Evolutionary conservation across 164 flowering plant genomes (phyloP), one percentile per base, ranked within the genome.

Genomic region (Malania oleifera): DNA sequence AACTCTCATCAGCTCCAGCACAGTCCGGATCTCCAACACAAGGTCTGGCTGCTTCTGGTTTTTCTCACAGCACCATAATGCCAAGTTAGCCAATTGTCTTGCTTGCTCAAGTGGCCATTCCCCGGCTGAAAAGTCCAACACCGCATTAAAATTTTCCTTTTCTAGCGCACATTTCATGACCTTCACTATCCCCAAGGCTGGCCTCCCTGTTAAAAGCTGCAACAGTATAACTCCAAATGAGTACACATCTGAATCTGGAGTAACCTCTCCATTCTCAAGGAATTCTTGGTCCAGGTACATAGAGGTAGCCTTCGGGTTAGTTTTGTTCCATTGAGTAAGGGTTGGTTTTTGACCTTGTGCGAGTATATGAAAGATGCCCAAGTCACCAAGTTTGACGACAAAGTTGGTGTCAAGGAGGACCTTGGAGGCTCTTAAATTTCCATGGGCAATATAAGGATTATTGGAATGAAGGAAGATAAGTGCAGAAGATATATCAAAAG

Each of bases 401-500:
- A 75, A 70, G 43, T 83, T 77, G 31, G 65, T 47, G 70, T 80
- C 87, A 31, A 87, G 78, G 28, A 87, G 81, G 47, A 87, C 64
- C 15, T 85, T 87, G 37, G 80, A 66, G 40, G 87, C 81, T 51
- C 73, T 85, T 24, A 87, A 51, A 38, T 85, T 77, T 25, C 89
- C 86, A 64, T 88, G 89, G 48, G 75, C 57, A 7, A 79, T 61
- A 27, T 59, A 51, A 48, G 80, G 82, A 19, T 62, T 62, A 48
- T 60, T 74, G 19, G 82, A 69, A 59, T 85, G 91, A 52, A 85
- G 83, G 67, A 80, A 83, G 48, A 82, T 50, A 7, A 88, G 83
- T 37, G 77, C 80, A 29, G 83, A 79, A 68, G 84, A 82, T 27
- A 83, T 72, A 25, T 85, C 89, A 19, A 54, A 24, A 18, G 85